These are phyloP conservation scores for Elsinoe perseae DNA, from an alignment of 2,329 filamentous ascomycete species.

Conservation along the genomic window DNA sequence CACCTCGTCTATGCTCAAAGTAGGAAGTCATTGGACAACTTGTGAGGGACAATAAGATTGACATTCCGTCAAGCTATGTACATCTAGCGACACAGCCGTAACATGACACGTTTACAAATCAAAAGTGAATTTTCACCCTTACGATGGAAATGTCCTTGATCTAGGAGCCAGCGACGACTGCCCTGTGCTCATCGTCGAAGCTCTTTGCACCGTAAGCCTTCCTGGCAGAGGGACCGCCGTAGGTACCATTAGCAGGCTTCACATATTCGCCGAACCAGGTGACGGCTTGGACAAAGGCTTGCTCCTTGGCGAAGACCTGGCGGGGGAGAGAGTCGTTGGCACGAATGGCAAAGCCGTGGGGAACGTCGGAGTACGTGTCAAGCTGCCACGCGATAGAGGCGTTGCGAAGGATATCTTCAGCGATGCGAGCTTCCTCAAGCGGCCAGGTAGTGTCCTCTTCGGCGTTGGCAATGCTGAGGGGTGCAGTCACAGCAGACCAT, in stretches of 20 bases:
- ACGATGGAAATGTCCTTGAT: neutral
- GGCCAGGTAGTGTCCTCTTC: conserved; percentile 11
- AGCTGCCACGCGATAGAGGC: conserved; percentile 58
- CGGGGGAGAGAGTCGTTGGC: conserved; percentile 49
- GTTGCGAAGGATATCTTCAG: conserved; percentile 49
- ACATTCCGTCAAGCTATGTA: neutral
- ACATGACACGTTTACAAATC: neutral
- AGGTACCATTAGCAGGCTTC: conserved; percentile 21
- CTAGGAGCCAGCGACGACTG: neutral
- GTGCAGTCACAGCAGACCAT: conserved; percentile 56
- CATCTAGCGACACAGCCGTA: neutral
- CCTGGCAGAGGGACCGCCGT: neutral
- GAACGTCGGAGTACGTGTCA: conserved; percentile 59
- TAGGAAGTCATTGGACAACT: neutral
- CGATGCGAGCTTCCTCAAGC: neutral
- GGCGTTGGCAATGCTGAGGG: conserved; percentile 53
- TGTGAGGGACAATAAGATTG: neutral
- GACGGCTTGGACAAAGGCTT: conserved; percentile 66
- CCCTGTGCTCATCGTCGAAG: conserved; percentile 8
- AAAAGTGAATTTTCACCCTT: neutral
- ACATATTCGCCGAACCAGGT: conserved; percentile 61
- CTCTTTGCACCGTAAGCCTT: conserved; percentile 2
- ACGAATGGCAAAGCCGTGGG: conserved; percentile 65
- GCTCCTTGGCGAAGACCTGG: conserved; percentile 62
- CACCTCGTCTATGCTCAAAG: neutral